Evolutionary conservation across 2,329 filamentous ascomycete genomes (phyloP), one percentile per base, ranked within the genome.

Genomic region (Moelleriella libera): DNA sequence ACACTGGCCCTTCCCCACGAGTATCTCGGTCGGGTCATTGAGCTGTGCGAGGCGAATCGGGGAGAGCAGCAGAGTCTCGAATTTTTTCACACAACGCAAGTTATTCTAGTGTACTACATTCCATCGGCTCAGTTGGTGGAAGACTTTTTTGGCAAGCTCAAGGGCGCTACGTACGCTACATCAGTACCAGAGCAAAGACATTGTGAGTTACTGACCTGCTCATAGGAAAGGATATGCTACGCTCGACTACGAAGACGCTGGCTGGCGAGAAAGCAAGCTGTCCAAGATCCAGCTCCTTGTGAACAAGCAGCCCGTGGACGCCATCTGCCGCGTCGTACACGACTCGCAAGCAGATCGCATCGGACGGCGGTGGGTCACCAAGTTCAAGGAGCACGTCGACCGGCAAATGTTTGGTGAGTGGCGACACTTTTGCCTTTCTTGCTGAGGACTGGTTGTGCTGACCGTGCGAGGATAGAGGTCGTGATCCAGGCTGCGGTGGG

Each of bases 321-420:
- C 92, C 9, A 88, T 98, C 14, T 82, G 87, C n/a, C 81, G 90
- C 34, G 81, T 98, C 4, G 78, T 97, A 40, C 92, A 98, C 58
- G 68, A 72, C 39, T 88, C 83, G 10, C 88, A 96, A 63, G 80
- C 83, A 0, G 83, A 90, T 31, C 75, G 86, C 14, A 71, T 96
- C 5, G 92, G 88, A 5, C 76, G 87, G 44, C 74, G 81, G 48
- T 98, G 92, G 92, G 90, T 96, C 5, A 81, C 78, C 41, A 95
- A 94, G 64, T 97, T 98, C 72, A 97, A 95, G 60, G 82, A 96
- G 63, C 90, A 97, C 58, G 90, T 98, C 21, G 86, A 95, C 58
- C 74, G 92, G 14, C 92, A 98, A 64, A 92, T 97, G 82, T 98
- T 95, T 61, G 71, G 70, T 72, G 54, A 46, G 66, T 53, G 49